A percentile compares a stretch with the other conserved stretches of the same genome.
phyloP scores from a whole-genome alignment of 257 asterid genomes.

The Jasminum sambac region DNA sequence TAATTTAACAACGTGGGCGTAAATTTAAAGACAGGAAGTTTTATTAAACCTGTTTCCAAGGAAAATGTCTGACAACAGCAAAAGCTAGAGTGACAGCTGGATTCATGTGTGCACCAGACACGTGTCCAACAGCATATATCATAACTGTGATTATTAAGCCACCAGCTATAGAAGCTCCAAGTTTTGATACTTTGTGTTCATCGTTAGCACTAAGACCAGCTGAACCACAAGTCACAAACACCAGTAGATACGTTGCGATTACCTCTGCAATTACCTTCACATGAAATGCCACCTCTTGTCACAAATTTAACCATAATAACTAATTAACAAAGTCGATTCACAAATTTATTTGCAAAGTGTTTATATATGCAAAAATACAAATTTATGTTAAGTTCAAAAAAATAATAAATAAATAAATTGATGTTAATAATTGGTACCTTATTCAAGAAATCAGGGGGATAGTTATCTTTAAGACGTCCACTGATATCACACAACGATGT shows the following conservation, averaged over 20 bases:
- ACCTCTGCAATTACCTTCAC: constrained; percentile 64
- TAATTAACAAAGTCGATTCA: neutral
- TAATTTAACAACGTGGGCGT: no score
- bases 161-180: constrained; percentile 80
- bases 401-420: neutral
- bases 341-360: neutral
- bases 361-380: no score
- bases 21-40: no score
- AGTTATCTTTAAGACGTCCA: constrained; percentile 30
- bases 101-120: constrained; percentile 94
- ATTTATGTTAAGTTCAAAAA: no score
- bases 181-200: constrained; percentile 55
- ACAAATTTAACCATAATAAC: neutral
- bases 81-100: constrained; percentile 89
- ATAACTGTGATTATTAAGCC: constrained; percentile 87
- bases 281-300: no score
- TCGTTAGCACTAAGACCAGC: constrained; percentile 63
- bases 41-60: constrained; percentile 68
- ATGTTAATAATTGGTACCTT: constrained; percentile 39
- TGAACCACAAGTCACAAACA: constrained; percentile 80
- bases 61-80: constrained; percentile 74
- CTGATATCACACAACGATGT: constrained; percentile 3
- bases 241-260: constrained; percentile 67
- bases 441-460: constrained; percentile 43
- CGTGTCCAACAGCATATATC: constrained; percentile 92